These are phyloP conservation scores for Fomitiporia mediterranea DNA, from an alignment of 1,284 basidiomycete genomes.

Conservation along the genomic window DNA sequence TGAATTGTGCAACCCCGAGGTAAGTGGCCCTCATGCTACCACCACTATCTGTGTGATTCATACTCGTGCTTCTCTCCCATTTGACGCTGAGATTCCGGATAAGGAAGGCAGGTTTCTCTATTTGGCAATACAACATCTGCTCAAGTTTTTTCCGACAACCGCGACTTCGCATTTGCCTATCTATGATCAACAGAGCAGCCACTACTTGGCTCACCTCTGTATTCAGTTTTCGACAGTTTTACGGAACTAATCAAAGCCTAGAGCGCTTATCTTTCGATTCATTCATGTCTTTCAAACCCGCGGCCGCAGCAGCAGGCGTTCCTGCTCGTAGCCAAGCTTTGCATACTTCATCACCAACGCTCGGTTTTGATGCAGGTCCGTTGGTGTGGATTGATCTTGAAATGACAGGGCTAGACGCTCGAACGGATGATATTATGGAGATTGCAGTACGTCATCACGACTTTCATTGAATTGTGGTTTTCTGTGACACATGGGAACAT, in stretches of 20 bases:
- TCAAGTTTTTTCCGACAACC: neutral
- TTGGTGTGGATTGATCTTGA: slow-evolving; percentile 89
- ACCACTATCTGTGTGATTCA: no score
- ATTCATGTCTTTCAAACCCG: neutral
- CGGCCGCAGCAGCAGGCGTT: neutral
- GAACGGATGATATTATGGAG: slow-evolving; percentile 70
- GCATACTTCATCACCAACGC: neutral
- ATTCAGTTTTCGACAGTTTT: neutral
- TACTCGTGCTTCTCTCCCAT: no score
- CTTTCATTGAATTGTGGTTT: neutral
- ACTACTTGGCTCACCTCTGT: neutral
- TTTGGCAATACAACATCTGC: neutral
- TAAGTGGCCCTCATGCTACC: no score
- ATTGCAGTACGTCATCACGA: slow-evolving; percentile 47
- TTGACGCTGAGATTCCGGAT: no score
- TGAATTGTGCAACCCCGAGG: no score
- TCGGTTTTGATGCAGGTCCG: slow-evolving; percentile 53
- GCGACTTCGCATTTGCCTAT: no score
- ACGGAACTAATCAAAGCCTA: neutral
- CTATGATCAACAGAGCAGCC: neutral
- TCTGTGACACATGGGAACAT: neutral
- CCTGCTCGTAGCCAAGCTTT: neutral
- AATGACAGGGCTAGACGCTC: slow-evolving; percentile 71
- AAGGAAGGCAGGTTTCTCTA: neutral
- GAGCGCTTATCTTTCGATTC: neutral